These are phyloP conservation scores for Annulohypoxylon moriforme DNA, from an alignment of 495 filamentous ascomycete genomes.

Conservation along the genomic window DNA sequence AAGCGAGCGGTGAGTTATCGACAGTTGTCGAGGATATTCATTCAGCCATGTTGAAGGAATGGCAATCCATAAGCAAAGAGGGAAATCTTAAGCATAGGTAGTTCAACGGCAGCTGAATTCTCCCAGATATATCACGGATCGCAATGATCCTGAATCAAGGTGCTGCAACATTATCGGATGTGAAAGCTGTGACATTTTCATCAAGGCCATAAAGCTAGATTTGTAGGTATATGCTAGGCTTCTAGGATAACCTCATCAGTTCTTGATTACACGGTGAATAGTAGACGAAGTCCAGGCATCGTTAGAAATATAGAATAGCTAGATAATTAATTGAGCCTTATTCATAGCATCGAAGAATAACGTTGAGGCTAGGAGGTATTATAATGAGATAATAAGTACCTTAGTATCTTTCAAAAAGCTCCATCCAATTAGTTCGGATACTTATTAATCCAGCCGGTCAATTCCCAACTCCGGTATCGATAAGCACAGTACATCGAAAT, in stretches of 20 bases:
- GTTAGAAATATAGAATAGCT: too few species aligned
- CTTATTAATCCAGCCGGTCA: background rate
- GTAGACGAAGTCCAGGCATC: too few species aligned
- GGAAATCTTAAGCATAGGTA: background rate
- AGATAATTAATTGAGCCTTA: background rate
- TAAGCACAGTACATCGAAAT: background rate
- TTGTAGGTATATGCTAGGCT: too few species aligned
- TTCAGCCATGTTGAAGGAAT: background rate
- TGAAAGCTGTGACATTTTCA: background rate
- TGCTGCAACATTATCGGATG: background rate
- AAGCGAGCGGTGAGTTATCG: background rate
- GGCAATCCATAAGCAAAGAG: background rate
- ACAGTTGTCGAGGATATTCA: too few species aligned
- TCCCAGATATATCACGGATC: background rate
- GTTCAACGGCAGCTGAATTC: background rate
- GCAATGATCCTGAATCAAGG: too few species aligned
- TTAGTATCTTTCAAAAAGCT: background rate
- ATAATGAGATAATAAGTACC: background rate
- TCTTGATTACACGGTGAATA: too few species aligned
- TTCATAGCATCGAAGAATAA: background rate
- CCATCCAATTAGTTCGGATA: background rate
- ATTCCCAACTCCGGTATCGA: conserved; percentile 8
- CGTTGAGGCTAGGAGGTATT: too few species aligned
- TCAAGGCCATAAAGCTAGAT: background rate
- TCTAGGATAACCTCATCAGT: too few species aligned